A percentile compares a stretch with the other conserved stretches of the same genome.
Conservation (phyloP, 441 rosid genomes). For the Biscutella laevigata region DNA sequence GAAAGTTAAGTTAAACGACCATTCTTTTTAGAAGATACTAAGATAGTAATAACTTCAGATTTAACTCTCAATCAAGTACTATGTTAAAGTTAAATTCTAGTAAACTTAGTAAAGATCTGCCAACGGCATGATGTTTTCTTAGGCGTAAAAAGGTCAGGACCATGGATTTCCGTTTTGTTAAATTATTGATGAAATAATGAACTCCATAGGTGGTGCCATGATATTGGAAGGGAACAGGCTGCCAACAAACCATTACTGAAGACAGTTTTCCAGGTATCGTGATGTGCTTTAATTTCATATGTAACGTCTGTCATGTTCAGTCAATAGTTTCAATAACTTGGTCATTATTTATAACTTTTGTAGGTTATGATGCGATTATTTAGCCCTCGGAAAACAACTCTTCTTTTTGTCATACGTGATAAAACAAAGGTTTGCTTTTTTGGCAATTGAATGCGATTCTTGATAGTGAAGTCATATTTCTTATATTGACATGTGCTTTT, state of each 20-base stretch:
- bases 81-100: not conserved
- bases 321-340: slow-evolving; percentile 10
- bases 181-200: slow-evolving; percentile 16
- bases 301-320: slow-evolving; percentile 1
- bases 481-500: slow-evolving; percentile 8
- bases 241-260: slow-evolving; percentile 86
- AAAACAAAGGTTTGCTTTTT: slow-evolving; percentile 59
- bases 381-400: slow-evolving; percentile 85
- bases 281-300: not conserved
- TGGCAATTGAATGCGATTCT: slow-evolving; percentile 9
- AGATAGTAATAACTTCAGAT: no score
- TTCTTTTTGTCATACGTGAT: slow-evolving; percentile 91
- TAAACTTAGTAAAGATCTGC: not conserved
- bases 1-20: no score
- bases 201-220: slow-evolving; percentile 89
- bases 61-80: no score
- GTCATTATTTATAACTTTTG: slow-evolving; percentile 11
- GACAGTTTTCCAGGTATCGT: slow-evolving; percentile 73
- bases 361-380: slow-evolving; percentile 92
- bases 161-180: not conserved
- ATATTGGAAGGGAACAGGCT: slow-evolving; percentile 91
- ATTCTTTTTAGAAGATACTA: no score
- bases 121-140: not conserved
- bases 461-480: slow-evolving; percentile 5
- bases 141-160: not conserved